A percentile compares a stretch with the other conserved stretches of the same genome.
Conservation (phyloP, 176 grass and related monocot genomes). For the Zea luxurians region DNA sequence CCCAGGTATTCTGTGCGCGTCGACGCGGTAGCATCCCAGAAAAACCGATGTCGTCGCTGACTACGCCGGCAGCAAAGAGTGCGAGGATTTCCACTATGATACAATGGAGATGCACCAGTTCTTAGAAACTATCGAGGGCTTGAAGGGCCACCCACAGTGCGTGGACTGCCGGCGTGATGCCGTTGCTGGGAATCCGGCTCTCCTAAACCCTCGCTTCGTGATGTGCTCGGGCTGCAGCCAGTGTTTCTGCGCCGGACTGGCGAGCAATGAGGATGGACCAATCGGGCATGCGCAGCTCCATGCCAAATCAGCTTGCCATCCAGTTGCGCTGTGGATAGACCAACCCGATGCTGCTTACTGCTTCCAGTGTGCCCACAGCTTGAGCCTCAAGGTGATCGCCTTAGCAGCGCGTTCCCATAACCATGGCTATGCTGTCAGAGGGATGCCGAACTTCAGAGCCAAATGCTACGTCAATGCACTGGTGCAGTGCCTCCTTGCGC, state of each 20-base stretch:
- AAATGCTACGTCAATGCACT: conserved; percentile 77
- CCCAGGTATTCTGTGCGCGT: not conserved
- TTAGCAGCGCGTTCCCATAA: not conserved
- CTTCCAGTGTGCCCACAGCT: not conserved
- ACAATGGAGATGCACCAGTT: not conserved
- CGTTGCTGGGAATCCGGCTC: not conserved
- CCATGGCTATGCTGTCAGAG: conserved; percentile 41
- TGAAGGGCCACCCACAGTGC: not conserved
- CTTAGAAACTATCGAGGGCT: not conserved
- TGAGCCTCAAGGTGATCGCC: not conserved
- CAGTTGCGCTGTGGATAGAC: not conserved
- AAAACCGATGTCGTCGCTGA: not conserved
- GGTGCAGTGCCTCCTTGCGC: conserved; percentile 70
- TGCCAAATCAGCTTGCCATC: not conserved
- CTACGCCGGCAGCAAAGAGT: not conserved
- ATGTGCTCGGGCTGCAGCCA: not conserved
- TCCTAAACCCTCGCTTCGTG: not conserved
- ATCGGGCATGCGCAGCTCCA: not conserved
- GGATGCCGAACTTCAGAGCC: conserved; percentile 60
- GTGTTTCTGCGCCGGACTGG: not conserved
- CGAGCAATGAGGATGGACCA: not conserved
- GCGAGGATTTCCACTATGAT: not conserved
- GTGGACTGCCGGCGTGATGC: not conserved
- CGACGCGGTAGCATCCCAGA: not conserved
- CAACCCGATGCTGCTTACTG: not conserved